These are phyloP conservation scores for Epichloe sylvatica DNA, from an alignment of 2,329 filamentous ascomycete genomes.

Conservation along the genomic window DNA sequence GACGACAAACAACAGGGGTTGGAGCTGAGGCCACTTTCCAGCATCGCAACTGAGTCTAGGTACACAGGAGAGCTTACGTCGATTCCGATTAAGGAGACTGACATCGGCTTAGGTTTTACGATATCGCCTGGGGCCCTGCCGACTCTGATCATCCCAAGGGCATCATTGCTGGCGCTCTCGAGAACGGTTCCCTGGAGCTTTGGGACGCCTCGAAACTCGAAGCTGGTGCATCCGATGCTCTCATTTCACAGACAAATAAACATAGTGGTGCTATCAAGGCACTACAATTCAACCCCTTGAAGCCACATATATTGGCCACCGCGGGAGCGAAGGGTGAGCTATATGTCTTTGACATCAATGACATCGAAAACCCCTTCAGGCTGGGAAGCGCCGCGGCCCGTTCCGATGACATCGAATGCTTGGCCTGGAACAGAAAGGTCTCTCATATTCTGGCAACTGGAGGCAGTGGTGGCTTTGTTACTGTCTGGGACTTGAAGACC, in stretches of 20 bases:
- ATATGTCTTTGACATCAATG: constrained; percentile 88
- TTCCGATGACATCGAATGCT: constrained; percentile 86
- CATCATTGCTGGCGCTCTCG: constrained; percentile 86
- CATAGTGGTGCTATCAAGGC: constrained; percentile 89
- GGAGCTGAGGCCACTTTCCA: constrained; percentile 75
- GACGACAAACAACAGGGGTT: constrained; percentile 61
- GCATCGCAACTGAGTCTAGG: constrained; percentile 81
- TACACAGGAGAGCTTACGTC: constrained; percentile 25
- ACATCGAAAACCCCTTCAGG: constrained; percentile 74
- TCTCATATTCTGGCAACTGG: constrained; percentile 92
- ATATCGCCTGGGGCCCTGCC: constrained; percentile 84
- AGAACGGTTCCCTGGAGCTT: constrained; percentile 83
- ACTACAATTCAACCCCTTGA: constrained; percentile 89
- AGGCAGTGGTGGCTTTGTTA: constrained; percentile 85
- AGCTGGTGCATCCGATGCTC: constrained; percentile 49
- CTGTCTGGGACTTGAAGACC: constrained; percentile 95
- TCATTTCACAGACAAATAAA: constrained; percentile 75
- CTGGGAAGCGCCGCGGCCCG: constrained; percentile 78
- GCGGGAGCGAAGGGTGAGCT: constrained; percentile 92
- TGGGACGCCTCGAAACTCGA: constrained; percentile 73
- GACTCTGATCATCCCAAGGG: constrained; percentile 67
- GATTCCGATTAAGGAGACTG: constrained; percentile 2
- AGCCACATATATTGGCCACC: constrained; percentile 81
- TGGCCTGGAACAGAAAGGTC: constrained; percentile 98
- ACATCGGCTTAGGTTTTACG: constrained; percentile 61